These are phyloP conservation scores for Carallia pectinifolia DNA, from an alignment of 345 rosid species.

Conservation along the genomic window DNA sequence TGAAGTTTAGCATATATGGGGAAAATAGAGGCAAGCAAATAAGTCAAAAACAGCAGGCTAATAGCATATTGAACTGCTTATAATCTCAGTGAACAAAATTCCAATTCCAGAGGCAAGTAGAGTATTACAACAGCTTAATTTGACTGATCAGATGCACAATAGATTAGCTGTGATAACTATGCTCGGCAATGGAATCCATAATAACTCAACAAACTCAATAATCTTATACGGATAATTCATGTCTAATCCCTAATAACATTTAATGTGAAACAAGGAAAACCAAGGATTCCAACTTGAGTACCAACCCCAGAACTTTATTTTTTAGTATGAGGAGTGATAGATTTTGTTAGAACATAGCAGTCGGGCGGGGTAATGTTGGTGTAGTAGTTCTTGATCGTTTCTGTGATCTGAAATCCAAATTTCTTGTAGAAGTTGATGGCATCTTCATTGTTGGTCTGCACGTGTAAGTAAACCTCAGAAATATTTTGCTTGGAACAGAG, in stretches of 20 bases:
- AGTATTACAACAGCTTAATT: background rate
- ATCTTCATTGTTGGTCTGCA: slow-evolving; percentile 94
- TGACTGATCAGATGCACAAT: background rate
- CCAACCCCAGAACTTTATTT: slow-evolving; percentile 35
- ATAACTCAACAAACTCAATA: slow-evolving; percentile 10
- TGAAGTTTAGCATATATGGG: background rate
- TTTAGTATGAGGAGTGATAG: slow-evolving; percentile 47
- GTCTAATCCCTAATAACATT: slow-evolving; percentile 11
- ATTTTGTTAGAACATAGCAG: slow-evolving; percentile 74
- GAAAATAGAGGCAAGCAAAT: background rate
- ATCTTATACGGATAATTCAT: slow-evolving; percentile 10
- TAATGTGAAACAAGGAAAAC: slow-evolving; percentile 9
- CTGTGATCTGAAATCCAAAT: slow-evolving; percentile 85
- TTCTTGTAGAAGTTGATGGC: slow-evolving; percentile 95
- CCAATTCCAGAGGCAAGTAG: background rate
- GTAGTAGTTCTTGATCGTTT: slow-evolving; percentile 81
- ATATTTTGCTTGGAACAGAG: slow-evolving; percentile 69
- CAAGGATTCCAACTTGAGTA: background rate
- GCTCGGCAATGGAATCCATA: slow-evolving; percentile 17
- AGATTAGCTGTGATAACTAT: slow-evolving; percentile 8
- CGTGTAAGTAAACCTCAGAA: slow-evolving; percentile 87
- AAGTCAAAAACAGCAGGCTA: background rate
- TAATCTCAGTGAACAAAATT: background rate
- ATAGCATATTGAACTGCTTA: background rate
- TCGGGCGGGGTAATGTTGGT: slow-evolving; percentile 81